phyloP scores from a whole-genome alignment of 2,329 filamentous ascomycete genomes.

The Exophiala sp. region DNA sequence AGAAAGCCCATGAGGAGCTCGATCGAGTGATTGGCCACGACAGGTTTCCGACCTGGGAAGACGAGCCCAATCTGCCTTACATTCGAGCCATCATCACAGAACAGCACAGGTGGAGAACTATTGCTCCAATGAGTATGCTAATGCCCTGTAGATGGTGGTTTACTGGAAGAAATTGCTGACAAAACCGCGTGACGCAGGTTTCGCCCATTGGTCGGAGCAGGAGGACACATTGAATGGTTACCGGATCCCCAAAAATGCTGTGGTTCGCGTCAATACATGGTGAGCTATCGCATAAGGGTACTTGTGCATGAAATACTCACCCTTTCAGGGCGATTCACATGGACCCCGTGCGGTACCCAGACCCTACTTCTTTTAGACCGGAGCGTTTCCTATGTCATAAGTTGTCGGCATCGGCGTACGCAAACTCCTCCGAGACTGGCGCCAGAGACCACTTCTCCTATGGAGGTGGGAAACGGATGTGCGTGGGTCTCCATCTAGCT shows the following conservation, averaged over 20 bases:
- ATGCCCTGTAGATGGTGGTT: conserved; percentile 32
- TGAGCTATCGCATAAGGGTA: conserved; percentile 1
- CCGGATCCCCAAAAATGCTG: conserved; percentile 39
- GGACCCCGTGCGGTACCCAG: conserved; percentile 49
- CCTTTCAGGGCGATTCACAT: conserved; percentile 44
- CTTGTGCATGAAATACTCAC: conserved; percentile 31
- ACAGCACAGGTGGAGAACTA: conserved; percentile 42
- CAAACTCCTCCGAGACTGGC: conserved; percentile 51
- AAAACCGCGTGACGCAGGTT: conserved; percentile 25
- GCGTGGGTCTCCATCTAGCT: conserved; percentile 27
- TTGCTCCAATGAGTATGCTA: conserved; percentile 44
- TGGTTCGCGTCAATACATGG: conserved; percentile 39
- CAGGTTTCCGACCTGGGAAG: conserved; percentile 35
- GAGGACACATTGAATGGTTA: conserved; percentile 24
- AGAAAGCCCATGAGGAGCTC: conserved; percentile 25
- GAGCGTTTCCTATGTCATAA: conserved; percentile 51
- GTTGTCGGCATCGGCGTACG: conserved; percentile 44
- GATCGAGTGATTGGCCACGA: conserved; percentile 30
- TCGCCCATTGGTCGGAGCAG: conserved; percentile 12
- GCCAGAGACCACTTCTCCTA: conserved; percentile 42
- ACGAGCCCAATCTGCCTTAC: conserved; percentile 36
- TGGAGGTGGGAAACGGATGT: conserved; percentile 50
- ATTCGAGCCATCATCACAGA: conserved; percentile 42
- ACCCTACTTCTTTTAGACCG: conserved; percentile 50
- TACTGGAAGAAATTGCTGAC: conserved; percentile 33